These are phyloP conservation scores for Hyaloperonospora arabidopsidis DNA, from an alignment of 352 stramenopile genomes.

Conservation along the genomic window DNA sequence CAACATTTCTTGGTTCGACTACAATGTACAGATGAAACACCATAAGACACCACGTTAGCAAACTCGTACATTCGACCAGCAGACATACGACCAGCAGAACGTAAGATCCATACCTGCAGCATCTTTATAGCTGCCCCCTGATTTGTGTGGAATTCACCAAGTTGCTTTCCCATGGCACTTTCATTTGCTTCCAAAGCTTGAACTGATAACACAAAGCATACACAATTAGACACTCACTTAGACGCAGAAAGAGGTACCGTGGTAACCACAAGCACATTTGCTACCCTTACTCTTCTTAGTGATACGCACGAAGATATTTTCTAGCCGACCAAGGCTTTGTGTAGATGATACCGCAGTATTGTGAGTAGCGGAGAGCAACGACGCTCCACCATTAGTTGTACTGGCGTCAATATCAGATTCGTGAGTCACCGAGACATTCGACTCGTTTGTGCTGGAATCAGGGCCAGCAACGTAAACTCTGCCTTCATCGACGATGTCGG, in stretches of 20 bases:
- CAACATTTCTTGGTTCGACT: constrained; percentile 45
- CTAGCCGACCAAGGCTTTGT: constrained; percentile 56
- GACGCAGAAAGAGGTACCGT: neutral
- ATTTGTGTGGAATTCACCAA: constrained; percentile 52
- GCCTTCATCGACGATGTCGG: constrained; percentile 5
- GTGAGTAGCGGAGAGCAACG: constrained; percentile 12
- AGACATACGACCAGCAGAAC: neutral
- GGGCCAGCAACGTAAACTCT: constrained; percentile 3
- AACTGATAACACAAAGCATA: constrained; percentile 26
- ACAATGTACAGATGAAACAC: constrained; percentile 13
- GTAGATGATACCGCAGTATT: constrained; percentile 16
- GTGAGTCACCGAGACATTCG: constrained; percentile 7
- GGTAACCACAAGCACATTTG: neutral
- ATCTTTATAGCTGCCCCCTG: constrained; percentile 33
- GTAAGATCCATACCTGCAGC: constrained; percentile 27
- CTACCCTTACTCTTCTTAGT: constrained; percentile 64
- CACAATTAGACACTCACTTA: neutral
- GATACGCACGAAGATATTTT: constrained; percentile 81
- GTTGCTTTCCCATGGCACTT: constrained; percentile 38
- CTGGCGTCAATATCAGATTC: constrained; percentile 14
- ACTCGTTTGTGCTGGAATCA: constrained; percentile 8
- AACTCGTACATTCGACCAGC: neutral
- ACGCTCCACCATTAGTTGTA: constrained; percentile 8
- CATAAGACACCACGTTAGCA: constrained; percentile 9
- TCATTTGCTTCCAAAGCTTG: constrained; percentile 70